Base-by-base conservation (phyloP, 805 yeast genomes). In the Candida ipomoeae region DNA sequence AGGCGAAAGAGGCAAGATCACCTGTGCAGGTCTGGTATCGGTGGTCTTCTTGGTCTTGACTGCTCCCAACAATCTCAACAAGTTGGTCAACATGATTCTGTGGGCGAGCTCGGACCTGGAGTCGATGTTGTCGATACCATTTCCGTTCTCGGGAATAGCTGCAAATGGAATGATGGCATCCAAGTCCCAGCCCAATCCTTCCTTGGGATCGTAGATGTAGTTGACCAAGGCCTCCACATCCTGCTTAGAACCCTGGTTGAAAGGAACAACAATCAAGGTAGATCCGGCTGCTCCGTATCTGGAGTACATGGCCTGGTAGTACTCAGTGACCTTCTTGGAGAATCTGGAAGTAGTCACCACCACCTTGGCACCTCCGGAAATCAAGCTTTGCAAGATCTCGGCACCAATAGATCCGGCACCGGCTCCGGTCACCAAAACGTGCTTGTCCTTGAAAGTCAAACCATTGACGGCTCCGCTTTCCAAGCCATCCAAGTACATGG, bases 321-420 rank as follows among this genome's bases (percentile, higher is more conserved):
- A 92, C 73, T 94, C 98, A 49, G 98, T 91, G 45, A 89, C 96
- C 69, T 85, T 81, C 77, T 89, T 88, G 56, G 96, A 87, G 81
- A 87, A 94, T 71, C 97, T 82, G 26, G 97, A 90, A 48, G 99
- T 94, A 44, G 99, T 94, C 50, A 92, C 96, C 66, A 94, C 77
- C 61, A 91, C 97, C 70, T 87, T 89, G 44, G 99, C 98, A 78
- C 99, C 99, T 74, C 99, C 99, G 65, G 92, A 84, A 50, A 94
- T 78, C 66, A 94, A 78, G 58, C 99, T 99, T 75, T 89, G 95
- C 67, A 94, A 79, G 60, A 94, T 82, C 72, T 94, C 97, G 54
- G 97, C 97, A 75, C 98, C 99, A 65, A 94, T 94, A 46, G 99
- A 94, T 49, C 98, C 99, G 44, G 89, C 91, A 78, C 99, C 99